Evolutionary conservation across 257 asterid genomes (phyloP).

Genomic region (Nicotiana tomentosiformis): DNA sequence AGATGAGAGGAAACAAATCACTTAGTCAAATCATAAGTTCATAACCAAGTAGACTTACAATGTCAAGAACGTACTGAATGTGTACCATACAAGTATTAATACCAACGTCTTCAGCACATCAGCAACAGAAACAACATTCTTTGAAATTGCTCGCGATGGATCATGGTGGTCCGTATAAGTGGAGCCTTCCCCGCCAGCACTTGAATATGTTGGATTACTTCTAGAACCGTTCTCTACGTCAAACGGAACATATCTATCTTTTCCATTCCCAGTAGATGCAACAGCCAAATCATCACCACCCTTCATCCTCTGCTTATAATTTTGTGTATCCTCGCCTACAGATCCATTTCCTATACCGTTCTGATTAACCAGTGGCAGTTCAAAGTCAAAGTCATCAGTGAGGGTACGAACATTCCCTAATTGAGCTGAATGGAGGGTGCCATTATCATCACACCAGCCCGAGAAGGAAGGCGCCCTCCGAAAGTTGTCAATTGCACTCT

Average conservation of each 20-base stretch:
- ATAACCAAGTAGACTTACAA: constrained; percentile 48
- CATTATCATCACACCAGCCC: constrained; percentile 71
- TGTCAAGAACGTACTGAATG: constrained; percentile 88
- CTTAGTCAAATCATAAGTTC: not conserved
- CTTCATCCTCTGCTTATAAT: constrained; percentile 42
- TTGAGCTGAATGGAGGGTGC: constrained; percentile 26
- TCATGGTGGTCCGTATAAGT: constrained; percentile 12
- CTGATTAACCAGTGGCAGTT: constrained; percentile 29
- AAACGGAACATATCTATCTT: constrained; percentile 49
- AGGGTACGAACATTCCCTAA: constrained; percentile 22
- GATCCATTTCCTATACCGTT: constrained; percentile 18
- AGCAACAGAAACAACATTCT: constrained; percentile 42
- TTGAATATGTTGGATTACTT: constrained; percentile 20
- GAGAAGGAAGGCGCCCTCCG: constrained; percentile 63
- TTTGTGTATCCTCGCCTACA: constrained; percentile 27
- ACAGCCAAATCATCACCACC: constrained; percentile 27
- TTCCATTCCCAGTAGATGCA: constrained; percentile 25
- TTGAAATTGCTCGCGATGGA: constrained; percentile 15
- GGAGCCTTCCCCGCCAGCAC: constrained; percentile 13
- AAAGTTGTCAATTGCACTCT: constrained; percentile 24
- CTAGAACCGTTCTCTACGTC: constrained; percentile 47
- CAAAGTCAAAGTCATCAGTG: constrained; percentile 43
- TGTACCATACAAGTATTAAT: constrained; percentile 86
- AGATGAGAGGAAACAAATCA: not conserved
- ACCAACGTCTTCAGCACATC: constrained; percentile 78